Conservation (phyloP, 768 basidiomycete genomes). For the Russula lepida region DNA sequence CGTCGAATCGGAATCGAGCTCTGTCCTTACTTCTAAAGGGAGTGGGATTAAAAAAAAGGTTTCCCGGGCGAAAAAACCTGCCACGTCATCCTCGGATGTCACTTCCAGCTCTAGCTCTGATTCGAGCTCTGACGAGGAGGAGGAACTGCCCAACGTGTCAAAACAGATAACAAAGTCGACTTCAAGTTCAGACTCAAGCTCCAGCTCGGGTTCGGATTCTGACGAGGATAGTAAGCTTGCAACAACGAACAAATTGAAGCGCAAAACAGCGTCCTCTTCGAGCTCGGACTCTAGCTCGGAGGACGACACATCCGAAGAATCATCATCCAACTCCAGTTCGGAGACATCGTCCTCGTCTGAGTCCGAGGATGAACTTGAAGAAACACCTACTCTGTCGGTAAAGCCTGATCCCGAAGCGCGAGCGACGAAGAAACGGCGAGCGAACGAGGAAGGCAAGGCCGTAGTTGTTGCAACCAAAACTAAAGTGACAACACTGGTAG, state of each 20-base stretch:
- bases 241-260: constrained; percentile 3
- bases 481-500: background rate
- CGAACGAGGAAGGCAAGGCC: constrained; percentile 9
- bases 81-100: constrained; percentile 4
- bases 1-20: background rate
- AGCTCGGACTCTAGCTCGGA: constrained; percentile 22
- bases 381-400: background rate
- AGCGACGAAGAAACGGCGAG: constrained; percentile 17
- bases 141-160: background rate
- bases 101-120: constrained; percentile 16
- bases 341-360: constrained; percentile 22
- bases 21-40: background rate
- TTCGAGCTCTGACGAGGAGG: background rate
- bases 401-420: background rate
- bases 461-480: constrained; percentile 4
- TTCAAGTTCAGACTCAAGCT: constrained; percentile 25
- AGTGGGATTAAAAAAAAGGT: background rate
- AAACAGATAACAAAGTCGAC: constrained; percentile 13
- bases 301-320: constrained; percentile 3
- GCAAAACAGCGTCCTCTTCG: background rate
- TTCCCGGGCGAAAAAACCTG: background rate
- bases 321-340: constrained; percentile 3
- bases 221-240: constrained; percentile 18
- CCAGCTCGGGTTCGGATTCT: constrained; percentile 7
- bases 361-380: constrained; percentile 9